Evolutionary conservation across 1,139 yeast species (phyloP).

Genomic region (Pichia sp.): DNA sequence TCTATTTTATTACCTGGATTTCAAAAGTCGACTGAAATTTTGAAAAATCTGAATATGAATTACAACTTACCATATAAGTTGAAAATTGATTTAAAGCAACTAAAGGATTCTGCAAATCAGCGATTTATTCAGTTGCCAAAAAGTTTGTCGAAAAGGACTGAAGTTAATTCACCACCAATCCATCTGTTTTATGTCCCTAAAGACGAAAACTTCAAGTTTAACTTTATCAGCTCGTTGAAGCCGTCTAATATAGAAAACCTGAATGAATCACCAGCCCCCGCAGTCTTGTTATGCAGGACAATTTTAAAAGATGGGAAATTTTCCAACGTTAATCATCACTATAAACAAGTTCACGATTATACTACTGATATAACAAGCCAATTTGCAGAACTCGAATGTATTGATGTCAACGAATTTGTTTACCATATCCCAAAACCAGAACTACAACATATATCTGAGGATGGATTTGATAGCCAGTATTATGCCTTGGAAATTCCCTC

Average conservation of each 20-base stretch:
- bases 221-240: conserved; percentile 29
- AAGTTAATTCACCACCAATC: conserved; percentile 26
- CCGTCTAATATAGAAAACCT: conserved; percentile 26
- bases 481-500: conserved; percentile 41
- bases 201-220: conserved; percentile 29
- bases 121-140: conserved; percentile 28
- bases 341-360: conserved; percentile 29
- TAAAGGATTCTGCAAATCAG: conserved; percentile 30
- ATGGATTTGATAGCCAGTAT: conserved; percentile 49
- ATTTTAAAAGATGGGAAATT: conserved; percentile 12
- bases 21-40: conserved; percentile 4
- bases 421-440: conserved; percentile 46
- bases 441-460: conserved; percentile 25
- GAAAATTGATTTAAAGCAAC: conserved; percentile 34
- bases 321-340: conserved; percentile 6
- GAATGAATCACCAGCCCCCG: conserved; percentile 23
- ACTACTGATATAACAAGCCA: conserved; percentile 30
- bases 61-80: conserved; percentile 28
- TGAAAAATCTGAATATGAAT: conserved; percentile 29
- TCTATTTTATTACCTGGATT: conserved; percentile 54
- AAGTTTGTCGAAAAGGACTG: conserved; percentile 20
- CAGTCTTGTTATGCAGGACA: conserved; percentile 30
- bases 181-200: conserved; percentile 33
- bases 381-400: conserved; percentile 40
- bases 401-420: conserved; percentile 37